Conservation (phyloP, 495 filamentous ascomycete species). For the Xylaria castorea region DNA sequence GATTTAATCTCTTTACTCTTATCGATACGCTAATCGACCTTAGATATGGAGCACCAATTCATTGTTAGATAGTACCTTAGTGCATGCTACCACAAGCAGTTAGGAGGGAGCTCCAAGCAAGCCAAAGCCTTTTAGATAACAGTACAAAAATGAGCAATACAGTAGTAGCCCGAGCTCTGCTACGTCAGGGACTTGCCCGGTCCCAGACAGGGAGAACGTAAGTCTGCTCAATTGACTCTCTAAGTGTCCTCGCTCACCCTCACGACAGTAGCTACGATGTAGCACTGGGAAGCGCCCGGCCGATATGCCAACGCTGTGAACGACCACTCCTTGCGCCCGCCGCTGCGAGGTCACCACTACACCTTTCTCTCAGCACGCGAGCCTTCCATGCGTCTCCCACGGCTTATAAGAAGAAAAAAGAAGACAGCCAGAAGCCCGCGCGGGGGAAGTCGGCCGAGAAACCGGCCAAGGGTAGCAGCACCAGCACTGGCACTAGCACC, state of each 20-base stretch:
- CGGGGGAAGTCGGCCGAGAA: constrained; percentile 21
- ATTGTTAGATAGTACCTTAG: not conserved
- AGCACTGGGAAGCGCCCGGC: constrained; percentile 3
- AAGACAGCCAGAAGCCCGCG: not conserved
- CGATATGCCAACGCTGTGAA: not conserved
- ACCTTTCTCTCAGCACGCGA: not conserved
- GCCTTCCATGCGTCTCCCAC: constrained; percentile 29
- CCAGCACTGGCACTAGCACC: not conserved
- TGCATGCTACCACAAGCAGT: not conserved
- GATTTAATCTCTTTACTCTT: not conserved
- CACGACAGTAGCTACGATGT: constrained; percentile 29
- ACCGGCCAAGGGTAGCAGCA: constrained; percentile 5
- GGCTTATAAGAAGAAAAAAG: constrained; percentile 12
- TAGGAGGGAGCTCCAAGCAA: not conserved
- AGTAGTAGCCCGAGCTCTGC: constrained; percentile 28
- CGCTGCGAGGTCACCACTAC: not conserved
- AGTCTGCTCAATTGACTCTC: constrained; percentile 32
- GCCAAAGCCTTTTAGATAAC: not conserved
- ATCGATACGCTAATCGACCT: not conserved
- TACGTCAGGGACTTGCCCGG: constrained; percentile 28
- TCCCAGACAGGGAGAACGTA: constrained; percentile 27
- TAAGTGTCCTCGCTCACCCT: not conserved
- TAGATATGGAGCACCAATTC: not conserved
- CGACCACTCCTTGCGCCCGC: not conserved
- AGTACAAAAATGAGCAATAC: constrained; percentile 12